These are phyloP conservation scores for Solanum piurae DNA, from an alignment of 257 asterid species.

Conservation along the genomic window DNA sequence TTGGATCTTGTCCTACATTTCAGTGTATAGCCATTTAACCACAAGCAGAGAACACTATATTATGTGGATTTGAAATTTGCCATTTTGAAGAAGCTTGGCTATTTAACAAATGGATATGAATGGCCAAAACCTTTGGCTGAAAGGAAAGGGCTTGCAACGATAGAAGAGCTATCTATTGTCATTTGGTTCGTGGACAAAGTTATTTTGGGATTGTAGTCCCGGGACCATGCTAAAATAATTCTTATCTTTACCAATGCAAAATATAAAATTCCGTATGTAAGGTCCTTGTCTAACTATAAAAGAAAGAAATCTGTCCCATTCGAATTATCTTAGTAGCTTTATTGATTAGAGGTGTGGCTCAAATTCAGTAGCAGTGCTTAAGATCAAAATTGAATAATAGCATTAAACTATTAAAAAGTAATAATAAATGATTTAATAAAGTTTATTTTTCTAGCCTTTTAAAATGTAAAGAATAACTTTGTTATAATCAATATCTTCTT, in stretches of 20 bases:
- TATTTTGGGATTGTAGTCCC: fast-evolving
- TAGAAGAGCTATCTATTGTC: neutral
- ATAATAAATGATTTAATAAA: too few species aligned
- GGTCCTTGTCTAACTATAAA: too few species aligned
- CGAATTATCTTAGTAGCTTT: too few species aligned
- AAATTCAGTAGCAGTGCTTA: too few species aligned
- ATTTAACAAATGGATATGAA: neutral
- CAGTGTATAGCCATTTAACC: too few species aligned
- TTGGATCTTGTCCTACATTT: too few species aligned
- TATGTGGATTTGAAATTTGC: neutral
- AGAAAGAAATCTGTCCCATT: too few species aligned
- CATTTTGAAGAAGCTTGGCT: neutral
- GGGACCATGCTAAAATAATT: too few species aligned
- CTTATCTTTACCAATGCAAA: too few species aligned
- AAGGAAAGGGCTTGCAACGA: neutral
- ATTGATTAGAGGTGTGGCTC: too few species aligned
- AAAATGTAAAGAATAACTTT: neutral
- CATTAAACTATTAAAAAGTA: neutral
- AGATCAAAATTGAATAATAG: neutral
- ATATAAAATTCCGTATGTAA: too few species aligned
- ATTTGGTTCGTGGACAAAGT: neutral
- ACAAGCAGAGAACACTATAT: too few species aligned
- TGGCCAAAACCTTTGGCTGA: neutral
- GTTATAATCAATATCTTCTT: neutral
- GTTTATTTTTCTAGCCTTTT: neutral